Base-by-base conservation (phyloP, 306 rosid genomes). In the Rubus idaeus region DNA sequence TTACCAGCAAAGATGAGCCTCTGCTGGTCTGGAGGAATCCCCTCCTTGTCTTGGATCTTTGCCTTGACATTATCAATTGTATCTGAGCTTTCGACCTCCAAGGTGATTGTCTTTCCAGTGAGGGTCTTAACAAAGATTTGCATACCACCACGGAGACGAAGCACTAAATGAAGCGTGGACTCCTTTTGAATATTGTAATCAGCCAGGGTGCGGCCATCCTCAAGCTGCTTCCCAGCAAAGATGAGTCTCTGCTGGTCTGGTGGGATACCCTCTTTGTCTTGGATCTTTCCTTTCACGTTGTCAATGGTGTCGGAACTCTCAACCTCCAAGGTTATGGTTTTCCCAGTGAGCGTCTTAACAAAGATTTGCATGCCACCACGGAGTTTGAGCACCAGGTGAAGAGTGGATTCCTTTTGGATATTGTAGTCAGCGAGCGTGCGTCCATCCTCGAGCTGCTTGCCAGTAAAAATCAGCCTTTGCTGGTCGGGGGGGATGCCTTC, bases 361-460 rank as follows among this genome's bases (percentile, higher is more conserved):
- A 73, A 73, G 0, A 73, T 73, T 49, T 73, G 76, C 76, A 73
- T 73, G 45, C 76, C 76, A 13, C 76, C 76, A 14, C 76, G 76
- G 41, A 73, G 47, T 5, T 67, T 63, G 13, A 73, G 67, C 52
- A 73, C 76, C 76, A 73, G 30, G 67, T 73, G 76, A 16, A 73
- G 76, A 14, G 76, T 73, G 3, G 76, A 73, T 26, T 73, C 76
- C 76, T 73, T 73, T 13, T 73, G 76, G 10, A 73, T 73, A 9
- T 73, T 73, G 41, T 73, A 73, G 61, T 73, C 67, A 0, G 67
- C 76, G 8, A 73, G 61, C 53, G 76, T 73, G 21, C 67, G 60
- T n/a, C 76, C 76, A 40, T 73, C 76, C 46, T 73, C 76, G 5
- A 73, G 46, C 67, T 56, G 67, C 76, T 73, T 73, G n/a, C 76